Base-by-base conservation (phyloP, 129 eudicot species). In the Deinandra increscens region DNA sequence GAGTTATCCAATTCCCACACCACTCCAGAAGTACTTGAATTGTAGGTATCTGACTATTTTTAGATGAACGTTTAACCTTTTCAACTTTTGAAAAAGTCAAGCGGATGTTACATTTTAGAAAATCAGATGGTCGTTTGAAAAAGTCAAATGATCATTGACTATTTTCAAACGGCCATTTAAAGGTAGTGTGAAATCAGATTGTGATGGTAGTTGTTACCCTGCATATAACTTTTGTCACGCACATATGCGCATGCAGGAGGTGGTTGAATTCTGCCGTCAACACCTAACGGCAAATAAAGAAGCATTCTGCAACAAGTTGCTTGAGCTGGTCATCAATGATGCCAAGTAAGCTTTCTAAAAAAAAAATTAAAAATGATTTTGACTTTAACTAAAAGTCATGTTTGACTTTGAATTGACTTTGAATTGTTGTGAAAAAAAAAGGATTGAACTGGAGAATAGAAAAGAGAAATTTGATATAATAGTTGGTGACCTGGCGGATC, bases 401-500 rank as follows among this genome's bases (percentile, higher is more conserved):
- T 15, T 70, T 69, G 75, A 59, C 49, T 55, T 54, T 56, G 60
- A 9, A 12, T 9, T 56, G 60, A 9, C 7, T 9, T 6, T 44
- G 2, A 7, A 56, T 43, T 5, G 17, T 39, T n/a, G 22, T 42
- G 20, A 5, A 7, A 4, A 29, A 36, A 59, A 50, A 64, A 91
- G 97, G 91, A 83, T 80, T 80, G 97, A 86, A 73, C 84, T 91
- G 58, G 83, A 84, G 46, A 82, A 80, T 26, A 86, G 94, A 66
- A 85, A 79, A 65, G 97, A 91, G 43, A 43, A 66, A 44, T 91
- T 80, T 82, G 97, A 91, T 79, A 83, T 91, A 71, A 91, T 91
- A n/a, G 77, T 91, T 38, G 97, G 97, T 44, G 97, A 91, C 75
- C 72, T 91, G 74, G 94, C 97, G 38, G 97, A 91, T 69, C 97